These are phyloP conservation scores for Mortierella sp. DNA, from an alignment of 371 early-diverging fungal genomes.

Conservation along the genomic window DNA sequence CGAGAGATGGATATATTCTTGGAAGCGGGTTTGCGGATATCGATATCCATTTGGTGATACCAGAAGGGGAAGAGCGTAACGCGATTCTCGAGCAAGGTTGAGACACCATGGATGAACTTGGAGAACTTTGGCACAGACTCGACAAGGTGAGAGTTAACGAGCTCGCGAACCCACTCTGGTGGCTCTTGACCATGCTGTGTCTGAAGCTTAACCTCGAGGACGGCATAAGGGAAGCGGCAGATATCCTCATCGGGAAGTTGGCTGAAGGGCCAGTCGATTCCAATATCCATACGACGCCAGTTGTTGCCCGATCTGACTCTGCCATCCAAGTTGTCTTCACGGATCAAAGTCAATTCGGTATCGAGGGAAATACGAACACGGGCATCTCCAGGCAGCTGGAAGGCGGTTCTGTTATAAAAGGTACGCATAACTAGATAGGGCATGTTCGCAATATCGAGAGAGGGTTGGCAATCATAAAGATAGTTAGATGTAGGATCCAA, in stretches of 20 bases:
- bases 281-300: slow-evolving; percentile 97
- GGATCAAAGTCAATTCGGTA: slow-evolving; percentile 97
- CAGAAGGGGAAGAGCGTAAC: slow-evolving; percentile 98
- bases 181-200: slow-evolving; percentile 88
- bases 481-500: no score
- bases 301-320: slow-evolving; percentile 81
- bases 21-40: slow-evolving; percentile 83
- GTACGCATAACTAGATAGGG: slow-evolving; percentile 81
- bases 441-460: neutral
- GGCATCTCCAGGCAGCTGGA: slow-evolving; percentile 99
- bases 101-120: slow-evolving; percentile 98
- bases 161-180: slow-evolving; percentile 95
- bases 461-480: neutral
- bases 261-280: slow-evolving; percentile 93
- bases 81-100: slow-evolving; percentile 89
- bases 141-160: slow-evolving; percentile 92
- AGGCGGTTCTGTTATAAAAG: slow-evolving; percentile 99
- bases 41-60: slow-evolving; percentile 96
- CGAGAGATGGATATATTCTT: slow-evolving; percentile 53
- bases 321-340: slow-evolving; percentile 93
- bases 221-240: slow-evolving; percentile 96
- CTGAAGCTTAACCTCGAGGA: slow-evolving; percentile 99
- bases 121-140: slow-evolving; percentile 98
- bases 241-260: slow-evolving; percentile 89
- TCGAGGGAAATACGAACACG: slow-evolving; percentile 98